Evolutionary conservation across 2,329 filamentous ascomycete genomes (phyloP), one percentile per base, ranked within the genome.

Genomic region (Thielaviopsis populi): DNA sequence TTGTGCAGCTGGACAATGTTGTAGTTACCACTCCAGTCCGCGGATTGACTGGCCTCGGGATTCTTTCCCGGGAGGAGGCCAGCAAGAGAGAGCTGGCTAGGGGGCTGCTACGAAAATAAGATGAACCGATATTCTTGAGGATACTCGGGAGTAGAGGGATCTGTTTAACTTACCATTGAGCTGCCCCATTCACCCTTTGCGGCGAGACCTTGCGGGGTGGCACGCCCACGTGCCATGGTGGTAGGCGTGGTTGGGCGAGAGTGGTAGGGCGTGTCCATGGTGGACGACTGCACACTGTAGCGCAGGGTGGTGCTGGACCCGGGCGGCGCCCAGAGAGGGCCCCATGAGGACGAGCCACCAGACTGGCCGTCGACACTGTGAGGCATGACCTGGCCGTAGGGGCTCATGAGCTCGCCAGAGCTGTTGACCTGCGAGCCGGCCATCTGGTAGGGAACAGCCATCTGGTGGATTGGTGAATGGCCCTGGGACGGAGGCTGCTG

Each of bases 51-150:
- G 24, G 46, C 68, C 2, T 68, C 66, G 61, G 71, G 68, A 3
- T 69, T 68, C 19, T 71, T 66, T 40, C 70, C 69, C 19, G 72
- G 74, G 3, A 78, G 70, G 7, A 78, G 71, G 17, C 72, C 74
- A 1, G 74, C 71, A 42, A 77, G 70, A 65, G 74, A 77, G 59
- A 75, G 70, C 59, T 75, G 71, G 70, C 76, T 77, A 68, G 76
- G 75, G 65, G 75, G 73, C 75, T 77, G 68, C 64, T 60, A 67
- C 13, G 58, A 6, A 48, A 17, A 61, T 61, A 46, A 61, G 43
- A 41, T 56, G 48, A 63, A 63, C 48, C 50, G 43, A 33, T 7
- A 58, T 24, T 40, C 37, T 30, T 54, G n/a, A n/a, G n/a, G n/a
- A n/a, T n/a, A n/a, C n/a, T n/a, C n/a, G n/a, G n/a, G n/a, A n/a